Conservation (phyloP, 169 alveolate genomes). For the Plasmodium coatneyi region DNA sequence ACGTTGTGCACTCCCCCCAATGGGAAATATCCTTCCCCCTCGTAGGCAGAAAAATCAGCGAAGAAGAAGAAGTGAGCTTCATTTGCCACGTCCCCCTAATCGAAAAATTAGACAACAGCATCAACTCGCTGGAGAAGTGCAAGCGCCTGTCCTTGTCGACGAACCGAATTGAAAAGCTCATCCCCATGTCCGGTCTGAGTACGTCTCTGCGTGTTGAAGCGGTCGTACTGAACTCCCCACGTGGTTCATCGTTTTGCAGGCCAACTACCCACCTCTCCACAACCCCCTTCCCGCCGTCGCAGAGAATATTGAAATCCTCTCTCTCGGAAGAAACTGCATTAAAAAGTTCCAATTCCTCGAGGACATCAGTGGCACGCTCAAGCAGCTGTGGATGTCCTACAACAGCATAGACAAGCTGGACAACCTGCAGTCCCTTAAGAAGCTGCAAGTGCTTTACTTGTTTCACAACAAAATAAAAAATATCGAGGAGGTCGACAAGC, state of each 20-base stretch:
- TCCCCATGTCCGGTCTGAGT: constrained; percentile 65
- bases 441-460: constrained; percentile 48
- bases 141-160: constrained; percentile 60
- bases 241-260: not conserved
- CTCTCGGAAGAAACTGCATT: constrained; percentile 58
- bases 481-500: constrained; percentile 48
- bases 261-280: not conserved
- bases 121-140: constrained; percentile 40
- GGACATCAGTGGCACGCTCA: constrained; percentile 51
- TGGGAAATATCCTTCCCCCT: not conserved
- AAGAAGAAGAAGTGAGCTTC: constrained; percentile 64
- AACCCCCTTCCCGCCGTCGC: not conserved
- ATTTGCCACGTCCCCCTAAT: constrained; percentile 50
- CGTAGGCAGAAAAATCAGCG: constrained; percentile 48
- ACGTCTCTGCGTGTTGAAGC: not conserved
- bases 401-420: constrained; percentile 54
- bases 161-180: constrained; percentile 31
- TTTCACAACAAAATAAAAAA: constrained; percentile 57
- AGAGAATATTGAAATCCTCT: constrained; percentile 51
- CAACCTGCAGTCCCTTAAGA: constrained; percentile 46
- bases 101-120: constrained; percentile 45
- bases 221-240: not conserved
- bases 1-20: not conserved
- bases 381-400: constrained; percentile 56
- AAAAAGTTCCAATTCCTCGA: constrained; percentile 47